Evolutionary conservation across 2,329 filamentous ascomycete genomes (phyloP).

Genomic region (Orbilia oligospora): DNA sequence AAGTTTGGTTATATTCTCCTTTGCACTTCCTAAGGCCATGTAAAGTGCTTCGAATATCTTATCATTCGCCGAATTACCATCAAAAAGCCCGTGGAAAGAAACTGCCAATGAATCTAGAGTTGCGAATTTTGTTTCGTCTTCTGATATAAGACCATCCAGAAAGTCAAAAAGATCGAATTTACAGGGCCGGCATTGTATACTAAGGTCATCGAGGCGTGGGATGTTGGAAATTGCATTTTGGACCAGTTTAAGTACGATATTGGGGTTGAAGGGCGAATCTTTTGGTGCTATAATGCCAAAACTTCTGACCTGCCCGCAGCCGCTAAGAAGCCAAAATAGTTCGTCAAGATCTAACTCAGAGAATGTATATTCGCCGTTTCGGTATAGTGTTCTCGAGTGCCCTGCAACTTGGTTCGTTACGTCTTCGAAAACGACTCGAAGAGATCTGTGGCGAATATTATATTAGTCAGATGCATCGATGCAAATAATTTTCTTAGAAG

Average conservation of each 20-base stretch:
- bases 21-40: conserved; percentile 19
- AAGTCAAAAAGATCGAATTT: conserved; percentile 34
- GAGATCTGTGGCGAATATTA: conserved; percentile 7
- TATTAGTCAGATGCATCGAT: too few species aligned
- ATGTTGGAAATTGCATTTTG: conserved; percentile 29
- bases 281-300: conserved; percentile 38
- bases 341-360: conserved; percentile 39
- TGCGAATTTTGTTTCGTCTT: conserved; percentile 18
- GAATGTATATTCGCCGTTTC: conserved; percentile 42
- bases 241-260: conserved; percentile 18
- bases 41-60: conserved; percentile 44
- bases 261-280: conserved; percentile 39
- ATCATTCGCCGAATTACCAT: conserved; percentile 24
- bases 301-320: conserved; percentile 16
- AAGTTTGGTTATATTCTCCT: conserved; percentile 24
- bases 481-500: not conserved
- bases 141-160: conserved; percentile 14
- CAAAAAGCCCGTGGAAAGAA: conserved; percentile 29
- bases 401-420: conserved; percentile 18
- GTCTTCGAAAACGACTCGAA: conserved; percentile 41
- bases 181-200: conserved; percentile 28
- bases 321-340: conserved; percentile 41
- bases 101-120: conserved; percentile 13
- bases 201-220: conserved; percentile 15
- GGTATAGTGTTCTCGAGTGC: conserved; percentile 27